Percentiles rank a stretch among this genome's conserved stretches.
Evolutionary conservation across 2,329 filamentous ascomycete species (phyloP).

Genomic region (Ascochyta pisi): DNA sequence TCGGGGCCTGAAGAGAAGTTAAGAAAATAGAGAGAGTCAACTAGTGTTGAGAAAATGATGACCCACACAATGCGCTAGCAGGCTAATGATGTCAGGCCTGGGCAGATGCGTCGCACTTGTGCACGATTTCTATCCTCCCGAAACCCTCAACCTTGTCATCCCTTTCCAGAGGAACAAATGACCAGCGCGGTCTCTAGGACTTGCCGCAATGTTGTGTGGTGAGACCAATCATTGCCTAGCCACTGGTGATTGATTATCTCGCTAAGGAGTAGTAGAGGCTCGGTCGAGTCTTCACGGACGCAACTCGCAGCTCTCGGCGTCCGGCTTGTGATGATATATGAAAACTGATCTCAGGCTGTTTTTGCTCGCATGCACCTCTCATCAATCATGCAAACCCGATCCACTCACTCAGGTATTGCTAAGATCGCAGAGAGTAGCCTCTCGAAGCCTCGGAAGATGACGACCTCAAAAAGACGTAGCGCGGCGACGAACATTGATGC

Average conservation of each 20-base stretch:
- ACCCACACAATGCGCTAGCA: background rate
- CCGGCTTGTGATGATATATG: background rate
- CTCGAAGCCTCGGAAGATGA: background rate
- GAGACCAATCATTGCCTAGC: background rate
- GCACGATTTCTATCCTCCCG: background rate
- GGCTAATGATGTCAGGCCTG: background rate
- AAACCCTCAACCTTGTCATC: background rate
- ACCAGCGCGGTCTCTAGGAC: background rate
- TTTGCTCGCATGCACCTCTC: background rate
- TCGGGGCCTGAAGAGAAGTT: conserved; percentile 5
- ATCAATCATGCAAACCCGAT: background rate
- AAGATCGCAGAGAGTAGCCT: background rate
- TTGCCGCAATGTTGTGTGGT: background rate
- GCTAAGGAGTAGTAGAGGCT: background rate
- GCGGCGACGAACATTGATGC: background rate
- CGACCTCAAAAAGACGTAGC: background rate
- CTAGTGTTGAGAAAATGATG: background rate
- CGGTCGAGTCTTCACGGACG: background rate
- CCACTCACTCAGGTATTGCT: background rate
- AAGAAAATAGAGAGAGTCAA: background rate
- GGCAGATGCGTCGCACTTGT: background rate
- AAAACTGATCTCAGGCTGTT: background rate
- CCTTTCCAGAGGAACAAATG: too few species aligned
- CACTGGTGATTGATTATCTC: background rate
- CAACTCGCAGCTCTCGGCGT: background rate